Evolutionary conservation across 2,329 filamentous ascomycete species (phyloP).

Genomic region (Ophiostoma australiae): DNA sequence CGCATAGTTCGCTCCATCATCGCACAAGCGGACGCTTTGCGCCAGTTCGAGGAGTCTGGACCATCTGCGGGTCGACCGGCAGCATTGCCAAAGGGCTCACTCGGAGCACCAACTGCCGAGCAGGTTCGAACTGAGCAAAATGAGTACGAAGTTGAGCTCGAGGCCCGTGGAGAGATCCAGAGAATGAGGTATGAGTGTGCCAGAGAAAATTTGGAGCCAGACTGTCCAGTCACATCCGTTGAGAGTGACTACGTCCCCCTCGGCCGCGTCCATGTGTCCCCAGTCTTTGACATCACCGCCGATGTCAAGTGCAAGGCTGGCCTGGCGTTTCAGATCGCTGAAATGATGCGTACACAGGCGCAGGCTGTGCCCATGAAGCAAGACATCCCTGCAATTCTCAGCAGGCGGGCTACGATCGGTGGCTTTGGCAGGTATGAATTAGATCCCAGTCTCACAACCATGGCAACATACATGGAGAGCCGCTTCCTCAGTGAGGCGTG

Average conservation of each 20-base stretch:
- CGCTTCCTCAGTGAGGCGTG: slow-evolving; percentile 26
- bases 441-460: not conserved
- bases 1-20: slow-evolving; percentile 33
- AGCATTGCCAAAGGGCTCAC: not conserved
- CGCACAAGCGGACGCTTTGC: slow-evolving; percentile 33
- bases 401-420: slow-evolving; percentile 15
- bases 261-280: not conserved
- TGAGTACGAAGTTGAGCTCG: not conserved
- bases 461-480: slow-evolving; percentile 14
- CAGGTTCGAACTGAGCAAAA: not conserved
- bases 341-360: not conserved
- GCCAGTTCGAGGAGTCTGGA: slow-evolving; percentile 25
- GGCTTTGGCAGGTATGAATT: not conserved
- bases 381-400: not conserved
- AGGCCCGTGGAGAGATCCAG: slow-evolving; percentile 22
- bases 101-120: not conserved
- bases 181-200: slow-evolving; percentile 22
- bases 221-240: not conserved
- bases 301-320: not conserved
- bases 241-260: slow-evolving; percentile 20
- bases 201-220: not conserved
- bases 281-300: not conserved
- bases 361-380: not conserved
- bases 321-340: slow-evolving; percentile 13
- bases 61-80: not conserved